These are phyloP conservation scores for Neoscytalidium dimidiatum DNA, from an alignment of 2,329 filamentous ascomycete genomes.

Conservation along the genomic window DNA sequence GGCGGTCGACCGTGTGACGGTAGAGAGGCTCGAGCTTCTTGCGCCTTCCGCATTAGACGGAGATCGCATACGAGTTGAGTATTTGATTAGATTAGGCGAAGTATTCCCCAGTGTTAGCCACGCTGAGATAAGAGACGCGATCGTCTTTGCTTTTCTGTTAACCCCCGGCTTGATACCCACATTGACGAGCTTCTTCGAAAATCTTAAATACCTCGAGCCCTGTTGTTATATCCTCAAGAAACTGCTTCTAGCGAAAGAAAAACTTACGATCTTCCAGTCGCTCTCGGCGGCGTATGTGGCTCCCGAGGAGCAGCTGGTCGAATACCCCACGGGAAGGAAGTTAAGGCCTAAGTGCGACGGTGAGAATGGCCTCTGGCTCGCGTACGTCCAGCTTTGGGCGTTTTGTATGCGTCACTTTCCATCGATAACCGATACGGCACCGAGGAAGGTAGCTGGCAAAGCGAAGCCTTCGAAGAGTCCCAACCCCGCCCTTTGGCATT, in stretches of 20 bases:
- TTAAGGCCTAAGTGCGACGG: not conserved
- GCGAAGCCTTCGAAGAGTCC: not conserved
- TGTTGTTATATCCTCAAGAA: constrained; percentile 22
- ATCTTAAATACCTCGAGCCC: constrained; percentile 25
- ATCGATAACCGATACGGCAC: constrained; percentile 20
- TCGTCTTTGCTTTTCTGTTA: not conserved
- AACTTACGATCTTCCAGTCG: constrained; percentile 17
- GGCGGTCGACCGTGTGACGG: constrained; percentile 20
- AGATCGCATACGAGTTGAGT: constrained; percentile 6
- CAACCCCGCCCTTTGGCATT: not conserved
- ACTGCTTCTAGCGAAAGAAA: constrained; percentile 19
- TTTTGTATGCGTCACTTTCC: constrained; percentile 24
- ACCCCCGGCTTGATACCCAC: constrained; percentile 22
- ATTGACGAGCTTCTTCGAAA: constrained; percentile 24
- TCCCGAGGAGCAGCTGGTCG: not conserved
- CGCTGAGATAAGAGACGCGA: not conserved
- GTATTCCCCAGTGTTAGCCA: constrained; percentile 14
- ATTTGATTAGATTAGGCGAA: not conserved
- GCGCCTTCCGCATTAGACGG: constrained; percentile 18
- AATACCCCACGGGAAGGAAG: constrained; percentile 11
- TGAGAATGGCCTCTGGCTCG: constrained; percentile 7
- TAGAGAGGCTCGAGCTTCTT: constrained; percentile 21
- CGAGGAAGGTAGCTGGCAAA: not conserved
- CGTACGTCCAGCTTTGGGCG: constrained; percentile 21
- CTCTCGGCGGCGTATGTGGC: constrained; percentile 23